These are phyloP conservation scores for Tylopilus rubrobrunneus DNA, from an alignment of 768 basidiomycete species.

Conservation along the genomic window DNA sequence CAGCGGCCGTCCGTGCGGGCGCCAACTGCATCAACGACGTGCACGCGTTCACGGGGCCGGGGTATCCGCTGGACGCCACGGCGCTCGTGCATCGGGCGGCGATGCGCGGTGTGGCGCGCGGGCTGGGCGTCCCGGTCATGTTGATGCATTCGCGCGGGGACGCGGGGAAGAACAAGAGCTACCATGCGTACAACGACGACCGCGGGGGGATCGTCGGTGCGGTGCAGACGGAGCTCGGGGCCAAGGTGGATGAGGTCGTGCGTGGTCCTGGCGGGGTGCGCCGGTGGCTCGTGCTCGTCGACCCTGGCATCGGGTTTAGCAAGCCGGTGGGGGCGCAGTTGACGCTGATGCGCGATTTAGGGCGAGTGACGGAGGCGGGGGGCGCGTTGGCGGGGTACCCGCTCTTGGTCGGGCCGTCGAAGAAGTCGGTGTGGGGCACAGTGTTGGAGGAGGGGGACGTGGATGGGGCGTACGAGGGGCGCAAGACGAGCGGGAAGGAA, in stretches of 20 bases:
- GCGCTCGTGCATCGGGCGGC: constrained; percentile 39
- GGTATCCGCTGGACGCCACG: constrained; percentile 34
- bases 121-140: constrained; percentile 72
- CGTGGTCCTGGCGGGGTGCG: no score
- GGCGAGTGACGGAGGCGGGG: no score
- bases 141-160: constrained; percentile 95
- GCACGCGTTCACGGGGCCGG: constrained; percentile 68
- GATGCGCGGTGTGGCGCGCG: constrained; percentile 66
- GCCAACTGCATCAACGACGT: constrained; percentile 91
- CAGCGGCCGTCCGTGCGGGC: constrained; percentile 63
- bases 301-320: no score
- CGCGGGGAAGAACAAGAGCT: constrained; percentile 70
- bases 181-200: constrained; percentile 41
- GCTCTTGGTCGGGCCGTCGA: no score
- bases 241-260: constrained; percentile 61
- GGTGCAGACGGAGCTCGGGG: constrained; percentile 68
- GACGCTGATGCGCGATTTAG: no score
- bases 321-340: no score
- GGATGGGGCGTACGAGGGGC: no score
- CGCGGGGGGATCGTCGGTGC: constrained; percentile 60
- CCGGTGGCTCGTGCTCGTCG: no score
- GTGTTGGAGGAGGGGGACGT: no score
- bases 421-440: no score
- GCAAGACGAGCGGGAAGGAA: no score
- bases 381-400: no score